A percentile compares a stretch with the other conserved stretches of the same genome.
Conservation (phyloP, 2,329 filamentous ascomycete genomes). For the Lojkania enalia region DNA sequence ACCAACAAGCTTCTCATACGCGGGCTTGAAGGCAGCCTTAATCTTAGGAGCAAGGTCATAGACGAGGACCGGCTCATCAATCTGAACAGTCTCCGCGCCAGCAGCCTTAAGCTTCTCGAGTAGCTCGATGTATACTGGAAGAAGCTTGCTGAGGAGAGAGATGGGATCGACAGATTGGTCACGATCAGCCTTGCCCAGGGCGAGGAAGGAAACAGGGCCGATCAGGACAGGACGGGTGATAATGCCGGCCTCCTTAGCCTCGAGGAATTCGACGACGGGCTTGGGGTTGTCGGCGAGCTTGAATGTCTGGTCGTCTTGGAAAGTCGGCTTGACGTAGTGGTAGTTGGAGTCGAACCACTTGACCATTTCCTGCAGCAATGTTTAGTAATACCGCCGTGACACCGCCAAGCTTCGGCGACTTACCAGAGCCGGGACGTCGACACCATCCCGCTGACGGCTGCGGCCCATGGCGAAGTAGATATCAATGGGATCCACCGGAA, state of each 20-base stretch:
- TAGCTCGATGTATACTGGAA: constrained; percentile 93
- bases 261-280: constrained; percentile 90
- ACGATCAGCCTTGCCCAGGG: constrained; percentile 97
- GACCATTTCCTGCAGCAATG: constrained; percentile 77
- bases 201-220: constrained; percentile 95
- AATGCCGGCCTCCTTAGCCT: constrained; percentile 97
- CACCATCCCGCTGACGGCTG: constrained; percentile 92
- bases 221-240: constrained; percentile 90
- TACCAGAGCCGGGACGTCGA: constrained; percentile 86
- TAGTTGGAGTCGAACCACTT: constrained; percentile 99
- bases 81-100: constrained; percentile 95
- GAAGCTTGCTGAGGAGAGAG: constrained; percentile 86
- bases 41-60: constrained; percentile 87
- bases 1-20: constrained; percentile 87
- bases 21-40: constrained; percentile 97
- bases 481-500: constrained; percentile 85
- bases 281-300: constrained; percentile 85
- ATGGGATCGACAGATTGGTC: constrained; percentile 91
- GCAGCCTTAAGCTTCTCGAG: constrained; percentile 92
- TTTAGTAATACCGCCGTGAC: too few species aligned
- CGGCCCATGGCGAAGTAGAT: constrained; percentile 99
- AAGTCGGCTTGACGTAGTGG: constrained; percentile 99
- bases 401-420: too few species aligned
- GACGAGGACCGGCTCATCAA: constrained; percentile 96
- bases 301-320: constrained; percentile 97